phyloP scores from a whole-genome alignment of 1,284 basidiomycete species.

The Puccinia horiana region DNA sequence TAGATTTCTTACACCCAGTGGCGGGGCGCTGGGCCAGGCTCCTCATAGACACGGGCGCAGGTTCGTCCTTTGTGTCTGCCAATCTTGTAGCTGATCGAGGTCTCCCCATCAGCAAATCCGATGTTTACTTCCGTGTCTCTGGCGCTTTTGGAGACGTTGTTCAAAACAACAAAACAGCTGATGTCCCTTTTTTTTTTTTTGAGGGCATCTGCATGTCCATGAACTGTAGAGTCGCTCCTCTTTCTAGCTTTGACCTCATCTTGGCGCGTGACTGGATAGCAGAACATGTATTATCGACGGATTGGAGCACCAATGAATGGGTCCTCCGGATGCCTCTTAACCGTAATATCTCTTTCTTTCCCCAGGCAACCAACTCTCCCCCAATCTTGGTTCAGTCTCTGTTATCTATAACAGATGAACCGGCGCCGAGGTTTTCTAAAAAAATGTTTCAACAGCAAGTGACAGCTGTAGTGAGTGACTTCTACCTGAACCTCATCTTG shows the following conservation, averaged over 20 bases:
- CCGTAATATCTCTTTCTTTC: not conserved
- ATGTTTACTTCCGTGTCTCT: not conserved
- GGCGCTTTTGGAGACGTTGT: slow-evolving; percentile 13
- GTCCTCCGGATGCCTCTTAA: not conserved
- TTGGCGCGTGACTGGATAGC: slow-evolving; percentile 19
- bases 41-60: slow-evolving; percentile 16
- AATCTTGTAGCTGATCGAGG: not conserved
- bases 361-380: not conserved
- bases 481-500: not conserved
- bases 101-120: not conserved
- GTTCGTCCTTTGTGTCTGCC: not conserved
- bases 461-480: not conserved
- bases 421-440: not conserved
- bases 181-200: not conserved
- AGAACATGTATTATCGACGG: not conserved
- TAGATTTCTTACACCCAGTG: not conserved
- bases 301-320: slow-evolving; percentile 21
- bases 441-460: not conserved
- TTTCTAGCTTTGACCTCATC: not conserved
- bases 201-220: not conserved
- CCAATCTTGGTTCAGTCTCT: not conserved
- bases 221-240: not conserved
- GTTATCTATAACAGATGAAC: not conserved
- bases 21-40: not conserved
- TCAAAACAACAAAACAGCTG: not conserved